A percentile compares a stretch with the other conserved stretches of the same genome.
Evolutionary conservation across 352 stramenopile species (phyloP).

Genomic region (Thraustotheca clavata): DNA sequence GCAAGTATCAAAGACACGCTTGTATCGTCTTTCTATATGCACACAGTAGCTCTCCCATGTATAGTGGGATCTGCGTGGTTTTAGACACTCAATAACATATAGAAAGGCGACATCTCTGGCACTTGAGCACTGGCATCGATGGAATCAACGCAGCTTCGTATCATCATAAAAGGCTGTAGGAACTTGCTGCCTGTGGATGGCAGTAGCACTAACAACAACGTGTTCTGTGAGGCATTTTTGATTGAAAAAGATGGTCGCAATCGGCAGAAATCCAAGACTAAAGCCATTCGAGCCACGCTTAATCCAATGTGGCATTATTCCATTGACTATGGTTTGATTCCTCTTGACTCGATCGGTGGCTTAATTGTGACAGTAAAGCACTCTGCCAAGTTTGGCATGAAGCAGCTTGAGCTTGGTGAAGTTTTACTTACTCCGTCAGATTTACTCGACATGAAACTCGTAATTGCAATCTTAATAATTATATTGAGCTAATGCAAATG

Average conservation of each 20-base stretch:
- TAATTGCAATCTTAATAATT: background rate
- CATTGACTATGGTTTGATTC: conserved; percentile 9
- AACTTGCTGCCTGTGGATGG: conserved; percentile 18
- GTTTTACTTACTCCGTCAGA: conserved; percentile 13
- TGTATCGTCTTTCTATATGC: too few species aligned
- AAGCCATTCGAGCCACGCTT: conserved; percentile 10
- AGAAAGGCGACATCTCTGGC: background rate
- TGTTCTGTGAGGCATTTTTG: conserved; percentile 15
- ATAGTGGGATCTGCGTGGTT: background rate
- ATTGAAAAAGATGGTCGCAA: conserved; percentile 19
- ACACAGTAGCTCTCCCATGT: too few species aligned
- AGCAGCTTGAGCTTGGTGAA: conserved; percentile 13
- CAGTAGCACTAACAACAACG: conserved; percentile 19
- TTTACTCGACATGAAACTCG: conserved; percentile 19
- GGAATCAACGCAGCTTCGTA: background rate
- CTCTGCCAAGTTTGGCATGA: conserved; percentile 13
- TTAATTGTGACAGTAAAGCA: conserved; percentile 15
- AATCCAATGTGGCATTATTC: conserved; percentile 18
- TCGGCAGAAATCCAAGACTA: conserved; percentile 14
- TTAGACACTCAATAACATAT: background rate
- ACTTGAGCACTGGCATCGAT: background rate
- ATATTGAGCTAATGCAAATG: background rate
- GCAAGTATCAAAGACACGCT: too few species aligned
- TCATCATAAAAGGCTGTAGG: conserved; percentile 8
- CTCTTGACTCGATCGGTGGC: conserved; percentile 6